Evolutionary conservation across 1,139 yeast genomes (phyloP), one percentile per base, ranked within the genome.

Genomic region (Yamadazyma atlantica): DNA sequence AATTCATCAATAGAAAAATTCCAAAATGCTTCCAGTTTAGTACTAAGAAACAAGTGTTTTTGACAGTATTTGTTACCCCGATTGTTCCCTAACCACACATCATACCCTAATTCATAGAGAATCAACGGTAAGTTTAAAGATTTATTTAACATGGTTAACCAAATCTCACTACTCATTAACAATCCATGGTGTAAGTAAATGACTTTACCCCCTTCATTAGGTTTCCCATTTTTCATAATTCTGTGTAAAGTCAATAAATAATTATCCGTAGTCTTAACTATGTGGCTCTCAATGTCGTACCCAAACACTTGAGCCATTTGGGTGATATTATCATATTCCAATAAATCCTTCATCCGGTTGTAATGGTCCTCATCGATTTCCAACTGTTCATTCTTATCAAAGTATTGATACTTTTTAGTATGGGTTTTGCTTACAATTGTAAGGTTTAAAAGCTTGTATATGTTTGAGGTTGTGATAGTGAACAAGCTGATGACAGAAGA

Each of bases 81-180:
- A 54, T 88, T 88, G 58, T 88, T 88, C 1, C 96, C 96, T 46
- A 88, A 63, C 90, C 94, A 88, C n/a, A 88, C 95, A 54, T 88
- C 96, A 57, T 81, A 88, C 2, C 96, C 96, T 43, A 80, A 58
- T 45, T 86, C 90, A 40, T 83, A 86, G 33, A 90, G 68, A 2
- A 78, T 66, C 53, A 85, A 83, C 0, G 97, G 96, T 38, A 90
- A 60, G 51, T 86, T 85, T 36, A 73, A 69, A 29, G 76, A 55
- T 32, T 79, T 75, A 12, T 81, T 77, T 25, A 80, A 57, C 75
- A 80, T 81, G 22, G 92, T 78, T 32, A 85, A 79, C 97, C 96
- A 87, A 7, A 90, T 77, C 53, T 90, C 97, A 36, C 94, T 81
- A 55, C 83, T 81, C 97, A 90, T 90, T 47, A 90, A 70, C 39